Evolutionary conservation across 1,139 yeast species (phyloP).

Genomic region (Nakaseomyces sp.): DNA sequence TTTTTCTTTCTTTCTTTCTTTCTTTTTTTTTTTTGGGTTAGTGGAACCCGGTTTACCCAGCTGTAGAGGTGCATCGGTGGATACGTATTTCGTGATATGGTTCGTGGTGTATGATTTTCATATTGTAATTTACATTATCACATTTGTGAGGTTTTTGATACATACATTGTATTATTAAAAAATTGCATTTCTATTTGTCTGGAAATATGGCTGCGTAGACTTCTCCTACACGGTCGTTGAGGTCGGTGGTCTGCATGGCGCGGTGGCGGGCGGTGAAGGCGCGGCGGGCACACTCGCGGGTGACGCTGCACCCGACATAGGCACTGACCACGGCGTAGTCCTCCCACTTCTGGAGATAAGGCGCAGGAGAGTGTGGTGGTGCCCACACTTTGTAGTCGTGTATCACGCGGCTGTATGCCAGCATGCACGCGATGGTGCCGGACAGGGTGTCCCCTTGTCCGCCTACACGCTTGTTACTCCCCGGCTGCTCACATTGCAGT

Average conservation of each 20-base stretch:
- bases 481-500: constrained; percentile 40
- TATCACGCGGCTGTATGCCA: constrained; percentile 35
- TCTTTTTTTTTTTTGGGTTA: too few relatives aligned
- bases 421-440: constrained; percentile 60
- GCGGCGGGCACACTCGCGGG: constrained; percentile 53
- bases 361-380: constrained; percentile 11
- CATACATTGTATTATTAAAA: too few relatives aligned
- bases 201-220: constrained; percentile 51
- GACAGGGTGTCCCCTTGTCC: constrained; percentile 82
- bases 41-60: constrained; percentile 5
- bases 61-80: too few relatives aligned
- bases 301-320: constrained; percentile 62
- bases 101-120: too few relatives aligned
- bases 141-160: too few relatives aligned
- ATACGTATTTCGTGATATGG: not conserved
- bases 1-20: too few relatives aligned
- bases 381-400: constrained; percentile 39
- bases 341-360: constrained; percentile 27
- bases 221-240: constrained; percentile 58
- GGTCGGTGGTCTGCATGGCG: constrained; percentile 77
- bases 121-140: too few relatives aligned
- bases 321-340: constrained; percentile 53
- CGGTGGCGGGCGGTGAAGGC: constrained; percentile 65
- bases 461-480: constrained; percentile 70
- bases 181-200: too few relatives aligned